Conservation (phyloP, 2,329 filamentous ascomycete genomes). For the Botrytis cinerea region DNA sequence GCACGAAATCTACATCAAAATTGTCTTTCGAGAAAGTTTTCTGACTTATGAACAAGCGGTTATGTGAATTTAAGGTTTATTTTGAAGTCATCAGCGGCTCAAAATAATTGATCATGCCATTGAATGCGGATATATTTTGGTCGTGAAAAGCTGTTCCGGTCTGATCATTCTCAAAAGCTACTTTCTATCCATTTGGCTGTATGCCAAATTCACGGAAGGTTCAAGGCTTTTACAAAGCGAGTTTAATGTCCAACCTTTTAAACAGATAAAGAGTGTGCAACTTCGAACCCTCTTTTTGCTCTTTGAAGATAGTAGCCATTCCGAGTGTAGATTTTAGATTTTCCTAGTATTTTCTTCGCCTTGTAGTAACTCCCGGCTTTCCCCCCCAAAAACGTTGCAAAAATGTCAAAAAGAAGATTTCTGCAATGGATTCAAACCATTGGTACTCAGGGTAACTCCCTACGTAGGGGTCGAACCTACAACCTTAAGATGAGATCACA, state of each 20-base stretch:
- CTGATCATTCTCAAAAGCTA: background rate
- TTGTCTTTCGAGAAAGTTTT: background rate
- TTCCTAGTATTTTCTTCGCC: background rate
- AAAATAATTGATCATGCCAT: background rate
- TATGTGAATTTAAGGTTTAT: background rate
- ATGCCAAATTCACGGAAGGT: background rate
- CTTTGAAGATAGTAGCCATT: background rate
- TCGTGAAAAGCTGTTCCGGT: background rate
- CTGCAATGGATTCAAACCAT: background rate
- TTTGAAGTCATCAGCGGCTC: background rate
- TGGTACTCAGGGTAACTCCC: conserved; percentile 12
- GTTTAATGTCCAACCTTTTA: background rate
- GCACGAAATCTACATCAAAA: background rate
- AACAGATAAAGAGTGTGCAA: too few relatives aligned
- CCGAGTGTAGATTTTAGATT: background rate
- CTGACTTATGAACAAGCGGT: background rate
- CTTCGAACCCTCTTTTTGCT: too few relatives aligned
- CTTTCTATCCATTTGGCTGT: background rate
- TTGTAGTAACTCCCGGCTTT: background rate
- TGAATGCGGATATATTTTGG: background rate
- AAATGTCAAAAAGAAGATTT: background rate
- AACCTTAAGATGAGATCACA: background rate
- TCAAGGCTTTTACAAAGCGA: background rate
- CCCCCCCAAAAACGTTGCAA: background rate
- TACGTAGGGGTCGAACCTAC: conserved; percentile 9